A percentile compares a stretch with the other conserved stretches of the same genome.
Evolutionary conservation across 495 filamentous ascomycete genomes (phyloP).

Genomic region (Gamarada debralockiae): DNA sequence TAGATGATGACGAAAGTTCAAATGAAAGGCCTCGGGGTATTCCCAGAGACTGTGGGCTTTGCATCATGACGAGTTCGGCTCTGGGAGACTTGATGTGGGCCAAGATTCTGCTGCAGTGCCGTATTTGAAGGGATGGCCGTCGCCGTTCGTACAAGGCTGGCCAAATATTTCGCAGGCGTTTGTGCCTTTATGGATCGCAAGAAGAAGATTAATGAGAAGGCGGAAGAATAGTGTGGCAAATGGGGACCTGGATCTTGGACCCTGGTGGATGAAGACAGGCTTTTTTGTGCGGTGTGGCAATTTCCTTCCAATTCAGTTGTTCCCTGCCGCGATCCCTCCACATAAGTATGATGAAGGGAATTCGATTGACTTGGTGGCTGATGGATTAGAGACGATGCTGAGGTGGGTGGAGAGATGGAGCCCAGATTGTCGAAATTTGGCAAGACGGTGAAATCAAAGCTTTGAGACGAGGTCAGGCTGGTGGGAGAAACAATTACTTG

Average conservation of each 20-base stretch:
- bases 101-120: background rate
- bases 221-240: background rate
- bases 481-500: too few species aligned
- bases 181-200: background rate
- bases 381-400: constrained; percentile 6
- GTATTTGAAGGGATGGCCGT: background rate
- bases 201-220: background rate
- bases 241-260: constrained; percentile 1
- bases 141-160: too few species aligned
- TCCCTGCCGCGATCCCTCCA: background rate
- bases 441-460: too few species aligned
- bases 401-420: constrained; percentile 3
- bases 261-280: background rate
- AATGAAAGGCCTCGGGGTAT: background rate
- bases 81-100: background rate
- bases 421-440: background rate
- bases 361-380: constrained; percentile 8
- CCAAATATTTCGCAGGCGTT: background rate
- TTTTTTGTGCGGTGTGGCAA: background rate
- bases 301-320: background rate
- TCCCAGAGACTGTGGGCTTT: background rate
- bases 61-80: background rate
- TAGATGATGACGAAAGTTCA: background rate
- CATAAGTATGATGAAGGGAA: constrained; percentile 1
- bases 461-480: too few species aligned